Conservation (phyloP, 2,329 filamentous ascomycete genomes). For the Aureobasidium sp. region DNA sequence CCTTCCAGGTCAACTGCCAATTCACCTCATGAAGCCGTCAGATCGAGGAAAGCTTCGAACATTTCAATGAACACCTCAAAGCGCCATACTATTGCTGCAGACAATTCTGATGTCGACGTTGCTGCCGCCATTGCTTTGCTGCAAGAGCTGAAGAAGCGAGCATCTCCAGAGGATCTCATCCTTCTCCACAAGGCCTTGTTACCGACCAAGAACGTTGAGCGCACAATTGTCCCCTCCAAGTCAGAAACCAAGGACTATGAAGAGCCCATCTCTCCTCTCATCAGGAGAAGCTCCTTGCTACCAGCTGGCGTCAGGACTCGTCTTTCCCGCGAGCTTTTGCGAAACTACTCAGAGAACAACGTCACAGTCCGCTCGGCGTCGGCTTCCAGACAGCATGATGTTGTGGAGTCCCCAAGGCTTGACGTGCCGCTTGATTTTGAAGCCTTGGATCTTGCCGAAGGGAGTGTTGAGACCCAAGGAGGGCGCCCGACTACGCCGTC, state of each 20-base stretch:
- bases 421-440: slow-evolving; percentile 17
- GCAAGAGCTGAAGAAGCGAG: slow-evolving; percentile 42
- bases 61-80: background rate
- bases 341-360: slow-evolving; percentile 14
- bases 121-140: slow-evolving; percentile 39
- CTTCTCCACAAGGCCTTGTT: slow-evolving; percentile 33
- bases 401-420: background rate
- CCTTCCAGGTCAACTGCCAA: background rate
- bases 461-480: slow-evolving; percentile 16
- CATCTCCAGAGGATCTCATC: slow-evolving; percentile 42
- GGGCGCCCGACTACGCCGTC: slow-evolving; percentile 16
- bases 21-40: background rate
- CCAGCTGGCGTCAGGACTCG: slow-evolving; percentile 32
- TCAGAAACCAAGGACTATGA: slow-evolving; percentile 6
- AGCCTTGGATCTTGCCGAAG: slow-evolving; percentile 21
- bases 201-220: slow-evolving; percentile 26
- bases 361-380: background rate
- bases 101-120: slow-evolving; percentile 31
- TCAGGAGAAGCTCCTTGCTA: slow-evolving; percentile 34
- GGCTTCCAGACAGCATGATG: background rate
- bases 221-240: slow-evolving; percentile 10
- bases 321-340: slow-evolving; percentile 19
- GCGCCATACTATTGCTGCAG: slow-evolving; percentile 4
- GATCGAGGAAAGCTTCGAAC: background rate
- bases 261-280: slow-evolving; percentile 18